phyloP scores from a whole-genome alignment of 208 protist species.

The Strigomonas galati region DNA sequence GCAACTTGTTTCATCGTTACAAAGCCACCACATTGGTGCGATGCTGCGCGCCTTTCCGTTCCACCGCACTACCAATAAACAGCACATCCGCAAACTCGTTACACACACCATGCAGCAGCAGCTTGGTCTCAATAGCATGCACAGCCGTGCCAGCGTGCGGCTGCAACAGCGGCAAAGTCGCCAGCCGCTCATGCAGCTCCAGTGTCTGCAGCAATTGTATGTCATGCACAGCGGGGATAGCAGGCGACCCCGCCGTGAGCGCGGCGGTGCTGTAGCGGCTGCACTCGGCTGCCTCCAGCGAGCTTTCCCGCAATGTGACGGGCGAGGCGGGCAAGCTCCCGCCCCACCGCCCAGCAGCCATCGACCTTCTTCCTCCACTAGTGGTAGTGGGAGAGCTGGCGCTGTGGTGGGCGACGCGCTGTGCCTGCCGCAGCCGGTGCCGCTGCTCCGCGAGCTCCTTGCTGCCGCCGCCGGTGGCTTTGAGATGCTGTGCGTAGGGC shows the following conservation, averaged over 20 bases:
- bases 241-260: slow-evolving; percentile 9
- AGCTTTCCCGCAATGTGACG: slow-evolving; percentile 3
- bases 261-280: slow-evolving; percentile 22
- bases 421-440: neutral
- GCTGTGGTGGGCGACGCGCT: neutral
- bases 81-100: slow-evolving; percentile 84
- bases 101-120: slow-evolving; percentile 75
- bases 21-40: neutral
- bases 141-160: slow-evolving; percentile 49
- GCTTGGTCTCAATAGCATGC: slow-evolving; percentile 48
- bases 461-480: slow-evolving; percentile 5
- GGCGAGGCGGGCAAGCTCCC: neutral
- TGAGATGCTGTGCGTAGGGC: slow-evolving; percentile 37
- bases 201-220: slow-evolving; percentile 54
- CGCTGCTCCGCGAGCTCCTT: neutral
- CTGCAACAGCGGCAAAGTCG: slow-evolving; percentile 38
- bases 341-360: too few relatives aligned
- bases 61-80: slow-evolving; percentile 26
- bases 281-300: slow-evolving; percentile 7
- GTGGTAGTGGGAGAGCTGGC: too few relatives aligned
- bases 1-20: neutral
- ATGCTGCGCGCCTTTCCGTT: neutral
- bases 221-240: slow-evolving; percentile 27
- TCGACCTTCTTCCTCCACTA: too few relatives aligned
- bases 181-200: slow-evolving; percentile 53